These are phyloP conservation scores for Collybia sp. DNA, from an alignment of 768 basidiomycete species.

Conservation along the genomic window DNA sequence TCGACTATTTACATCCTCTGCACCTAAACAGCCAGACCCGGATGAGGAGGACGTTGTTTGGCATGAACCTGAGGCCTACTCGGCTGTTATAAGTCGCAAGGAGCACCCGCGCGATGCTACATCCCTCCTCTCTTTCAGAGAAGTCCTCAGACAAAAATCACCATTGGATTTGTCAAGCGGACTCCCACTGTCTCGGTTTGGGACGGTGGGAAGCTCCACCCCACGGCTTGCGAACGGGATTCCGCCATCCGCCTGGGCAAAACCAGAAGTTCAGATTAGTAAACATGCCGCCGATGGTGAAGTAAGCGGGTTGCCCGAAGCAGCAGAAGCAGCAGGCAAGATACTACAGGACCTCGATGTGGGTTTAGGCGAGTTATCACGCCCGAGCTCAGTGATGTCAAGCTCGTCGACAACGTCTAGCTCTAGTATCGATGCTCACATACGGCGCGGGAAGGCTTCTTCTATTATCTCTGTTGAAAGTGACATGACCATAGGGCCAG, in stretches of 20 bases:
- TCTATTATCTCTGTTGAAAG: constrained; percentile 36
- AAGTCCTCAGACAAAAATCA: constrained; percentile 54
- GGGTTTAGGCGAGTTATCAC: constrained; percentile 16
- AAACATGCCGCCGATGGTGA: constrained; percentile 47
- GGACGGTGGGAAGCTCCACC: neutral
- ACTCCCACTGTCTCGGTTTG: constrained; percentile 5
- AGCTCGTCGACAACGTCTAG: constrained; percentile 21
- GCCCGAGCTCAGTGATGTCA: constrained; percentile 21
- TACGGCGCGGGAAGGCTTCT: constrained; percentile 30
- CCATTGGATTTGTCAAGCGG: constrained; percentile 25
- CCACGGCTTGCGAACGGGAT: constrained; percentile 7
- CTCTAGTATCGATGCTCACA: constrained; percentile 16
- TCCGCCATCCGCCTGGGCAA: constrained; percentile 46
- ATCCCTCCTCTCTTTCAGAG: constrained; percentile 52
- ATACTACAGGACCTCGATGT: constrained; percentile 41
- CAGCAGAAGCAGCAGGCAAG: constrained; percentile 35
- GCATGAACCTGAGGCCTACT: constrained; percentile 59
- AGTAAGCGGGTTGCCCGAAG: constrained; percentile 30
- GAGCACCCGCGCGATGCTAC: constrained; percentile 60
- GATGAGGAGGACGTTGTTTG: constrained; percentile 54
- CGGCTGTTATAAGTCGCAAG: constrained; percentile 56
- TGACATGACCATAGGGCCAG: constrained; percentile 30
- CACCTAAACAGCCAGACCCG: constrained; percentile 45
- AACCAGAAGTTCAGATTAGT: constrained; percentile 53
- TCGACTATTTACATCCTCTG: constrained; percentile 41